These are phyloP conservation scores for Triticum turgidum DNA, from an alignment of 176 grass and related monocot genomes.

Conservation along the genomic window DNA sequence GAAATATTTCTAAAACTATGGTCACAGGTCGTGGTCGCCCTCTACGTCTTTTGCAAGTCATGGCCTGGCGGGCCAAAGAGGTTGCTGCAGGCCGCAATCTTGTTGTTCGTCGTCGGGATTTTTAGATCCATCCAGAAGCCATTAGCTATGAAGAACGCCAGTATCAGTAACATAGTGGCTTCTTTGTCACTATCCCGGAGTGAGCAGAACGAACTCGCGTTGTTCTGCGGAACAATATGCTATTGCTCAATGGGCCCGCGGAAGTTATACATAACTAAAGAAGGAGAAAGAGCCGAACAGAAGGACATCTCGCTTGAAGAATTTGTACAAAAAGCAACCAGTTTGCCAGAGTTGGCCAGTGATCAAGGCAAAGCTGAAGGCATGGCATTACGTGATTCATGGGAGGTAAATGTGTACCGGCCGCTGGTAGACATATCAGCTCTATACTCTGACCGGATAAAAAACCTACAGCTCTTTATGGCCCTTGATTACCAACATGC, in stretches of 20 bases:
- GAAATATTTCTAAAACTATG: too few relatives aligned
- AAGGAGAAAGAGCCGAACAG: neutral
- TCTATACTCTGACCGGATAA: neutral
- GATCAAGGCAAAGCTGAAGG: neutral
- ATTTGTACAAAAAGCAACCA: neutral
- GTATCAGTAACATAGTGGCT: neutral
- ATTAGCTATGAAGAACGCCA: neutral
- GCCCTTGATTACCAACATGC: neutral
- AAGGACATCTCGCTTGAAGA: neutral
- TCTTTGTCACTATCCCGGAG: neutral
- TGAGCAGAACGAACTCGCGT: too few relatives aligned
- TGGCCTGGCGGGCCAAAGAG: neutral
- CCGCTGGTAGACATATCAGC: neutral
- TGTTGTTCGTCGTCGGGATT: neutral
- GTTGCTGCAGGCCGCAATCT: neutral
- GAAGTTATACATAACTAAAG: neutral
- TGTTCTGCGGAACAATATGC: too few relatives aligned
- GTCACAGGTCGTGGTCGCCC: neutral
- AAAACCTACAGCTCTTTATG: neutral
- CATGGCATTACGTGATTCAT: too few relatives aligned
- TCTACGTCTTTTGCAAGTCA: neutral
- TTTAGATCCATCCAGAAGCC: neutral
- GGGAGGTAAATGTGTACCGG: neutral
- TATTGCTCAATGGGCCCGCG: too few relatives aligned
- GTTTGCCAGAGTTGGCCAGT: neutral